Base-by-base conservation (phyloP, 306 rosid genomes). In the Astragalus glycyphyllos region DNA sequence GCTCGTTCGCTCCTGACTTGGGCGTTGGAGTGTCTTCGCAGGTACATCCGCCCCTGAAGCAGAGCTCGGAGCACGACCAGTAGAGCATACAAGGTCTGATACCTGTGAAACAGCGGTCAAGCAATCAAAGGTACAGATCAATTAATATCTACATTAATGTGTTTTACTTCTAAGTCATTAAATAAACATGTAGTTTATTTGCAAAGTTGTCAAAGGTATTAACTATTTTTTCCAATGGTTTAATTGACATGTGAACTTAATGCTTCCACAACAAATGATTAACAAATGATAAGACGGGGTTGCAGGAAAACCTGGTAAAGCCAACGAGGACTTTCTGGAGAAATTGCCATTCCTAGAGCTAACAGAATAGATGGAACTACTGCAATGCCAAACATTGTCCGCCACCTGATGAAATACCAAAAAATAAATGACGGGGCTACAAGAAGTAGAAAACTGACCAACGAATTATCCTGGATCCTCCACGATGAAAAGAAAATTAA, bases 271-370 rank as follows among this genome's bases (percentile, higher is more conserved):
- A 66, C 61, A 57, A 68, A 42, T 58, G 73, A 80, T 42, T 4
- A 14, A 66, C 61, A 57, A 68, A 42, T 58, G 73, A 80, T 42
- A 6, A 6, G 42, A 74, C 9, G 31, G 26, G 51, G 47, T 68
- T n/a, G 72, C 48, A 61, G 53, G 50, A 37, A 60, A 78, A 94
- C 98, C 98, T 94, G 98, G 65, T 84, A 82, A 40, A 94, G 97
- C 98, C 98, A 94, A 48, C 98, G 87, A 4, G 98, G 98, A 84
- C 97, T 90, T 81, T 94, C 98, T 2, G 98, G 98, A 58, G 96
- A 89, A 65, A 89, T 11, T 58, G 76, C 85, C 97, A 94, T 94
- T 86, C 98, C 98, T 37, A 94, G 60, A 50, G 95, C 98, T 86
- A 94, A 84, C 46, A 94, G 74, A 78, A 90, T 29, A 44, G 98